Evolutionary conservation across 345 rosid species (phyloP).

Genomic region (Pelargonium nanum): DNA sequence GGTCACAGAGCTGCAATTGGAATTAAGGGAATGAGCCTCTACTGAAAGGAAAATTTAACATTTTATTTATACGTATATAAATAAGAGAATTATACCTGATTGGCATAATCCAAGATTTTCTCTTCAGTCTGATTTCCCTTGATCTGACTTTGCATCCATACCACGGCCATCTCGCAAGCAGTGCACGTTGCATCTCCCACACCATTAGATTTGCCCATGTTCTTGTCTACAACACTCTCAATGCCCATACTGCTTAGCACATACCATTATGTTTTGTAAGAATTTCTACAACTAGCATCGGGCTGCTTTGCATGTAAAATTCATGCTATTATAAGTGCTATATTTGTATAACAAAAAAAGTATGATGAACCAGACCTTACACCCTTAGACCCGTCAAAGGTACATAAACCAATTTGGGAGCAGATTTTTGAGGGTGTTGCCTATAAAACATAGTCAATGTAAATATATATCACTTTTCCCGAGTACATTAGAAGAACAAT

Average conservation of each 20-base stretch:
- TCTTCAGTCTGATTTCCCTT: constrained; percentile 61
- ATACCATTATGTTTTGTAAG: neutral
- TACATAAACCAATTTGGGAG: constrained; percentile 69
- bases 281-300: too few relatives aligned
- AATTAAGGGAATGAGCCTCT: constrained; percentile 8
- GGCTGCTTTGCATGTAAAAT: too few relatives aligned
- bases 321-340: too few relatives aligned
- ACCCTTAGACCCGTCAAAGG: constrained; percentile 57
- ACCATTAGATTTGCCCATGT: constrained; percentile 32
- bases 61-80: neutral
- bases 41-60: neutral
- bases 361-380: constrained; percentile 67
- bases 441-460: too few relatives aligned
- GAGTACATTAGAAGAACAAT: too few relatives aligned
- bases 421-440: constrained; percentile 64
- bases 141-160: constrained; percentile 86
- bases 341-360: too few relatives aligned
- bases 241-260: constrained; percentile 50
- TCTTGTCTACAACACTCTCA: too few relatives aligned
- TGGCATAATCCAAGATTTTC: constrained; percentile 57
- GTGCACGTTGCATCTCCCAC: constrained; percentile 45
- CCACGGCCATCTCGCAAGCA: constrained; percentile 83
- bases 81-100: too few relatives aligned
- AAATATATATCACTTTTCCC: too few relatives aligned
- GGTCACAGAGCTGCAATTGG: constrained; percentile 60